These are phyloP conservation scores for Prunus padus DNA, from an alignment of 306 rosid species.

Conservation along the genomic window DNA sequence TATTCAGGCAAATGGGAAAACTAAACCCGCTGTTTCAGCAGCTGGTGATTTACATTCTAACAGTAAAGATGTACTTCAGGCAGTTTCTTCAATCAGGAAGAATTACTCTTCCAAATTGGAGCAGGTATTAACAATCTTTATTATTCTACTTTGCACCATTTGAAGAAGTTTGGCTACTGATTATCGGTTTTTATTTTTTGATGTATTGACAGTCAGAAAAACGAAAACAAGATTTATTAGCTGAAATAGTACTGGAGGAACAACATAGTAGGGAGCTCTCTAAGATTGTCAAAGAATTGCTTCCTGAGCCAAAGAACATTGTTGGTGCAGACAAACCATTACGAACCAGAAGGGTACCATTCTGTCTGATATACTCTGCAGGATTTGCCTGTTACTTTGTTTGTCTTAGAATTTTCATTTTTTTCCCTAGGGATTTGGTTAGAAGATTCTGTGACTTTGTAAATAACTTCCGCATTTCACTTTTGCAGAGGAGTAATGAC, in stretches of 20 bases:
- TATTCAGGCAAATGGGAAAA: slow-evolving; percentile 56
- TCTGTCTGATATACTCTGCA: slow-evolving; percentile 21
- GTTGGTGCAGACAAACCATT: slow-evolving; percentile 38
- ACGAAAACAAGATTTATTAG: slow-evolving; percentile 75
- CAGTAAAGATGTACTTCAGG: slow-evolving; percentile 47
- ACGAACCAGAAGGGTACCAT: slow-evolving; percentile 62
- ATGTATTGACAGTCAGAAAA: slow-evolving; percentile 70
- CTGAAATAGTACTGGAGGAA: slow-evolving; percentile 73
- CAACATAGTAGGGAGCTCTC: slow-evolving; percentile 78
- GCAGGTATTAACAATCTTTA: slow-evolving; percentile 49
- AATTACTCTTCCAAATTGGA: slow-evolving; percentile 71
- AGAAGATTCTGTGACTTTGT: neutral
- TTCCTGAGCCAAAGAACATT: slow-evolving; percentile 52
- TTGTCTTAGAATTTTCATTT: neutral
- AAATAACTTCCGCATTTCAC: neutral
- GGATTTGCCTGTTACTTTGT: slow-evolving; percentile 11
- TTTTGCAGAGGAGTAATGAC: slow-evolving; percentile 75
- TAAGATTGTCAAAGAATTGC: slow-evolving; percentile 56
- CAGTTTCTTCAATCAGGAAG: slow-evolving; percentile 56
- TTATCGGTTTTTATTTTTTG: neutral
- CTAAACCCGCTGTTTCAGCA: slow-evolving; percentile 47
- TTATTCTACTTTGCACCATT: neutral
- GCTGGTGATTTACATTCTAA: slow-evolving; percentile 39
- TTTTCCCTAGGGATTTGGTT: neutral
- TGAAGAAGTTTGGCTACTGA: slow-evolving; percentile 7